phyloP scores from a whole-genome alignment of 805 yeast species.

The Saturnispora ahearnii region DNA sequence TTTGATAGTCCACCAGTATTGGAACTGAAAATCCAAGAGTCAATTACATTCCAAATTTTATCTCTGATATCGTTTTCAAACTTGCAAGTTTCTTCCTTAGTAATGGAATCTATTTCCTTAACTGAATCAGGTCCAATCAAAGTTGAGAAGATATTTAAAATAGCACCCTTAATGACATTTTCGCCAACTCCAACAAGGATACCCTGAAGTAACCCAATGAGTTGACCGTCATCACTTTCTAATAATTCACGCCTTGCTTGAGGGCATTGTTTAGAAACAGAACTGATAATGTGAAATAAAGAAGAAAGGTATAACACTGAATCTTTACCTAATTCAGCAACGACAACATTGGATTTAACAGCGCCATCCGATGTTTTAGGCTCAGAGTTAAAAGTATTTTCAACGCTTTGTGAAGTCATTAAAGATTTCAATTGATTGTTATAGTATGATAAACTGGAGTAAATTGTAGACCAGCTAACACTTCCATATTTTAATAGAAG shows the following conservation, averaged over 20 bases:
- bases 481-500: constrained; percentile 22
- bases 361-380: neutral
- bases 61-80: constrained; percentile 23
- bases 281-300: constrained; percentile 54
- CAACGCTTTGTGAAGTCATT: neutral
- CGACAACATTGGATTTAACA: constrained; percentile 14
- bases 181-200: constrained; percentile 15
- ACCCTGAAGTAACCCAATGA: constrained; percentile 13
- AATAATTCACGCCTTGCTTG: constrained; percentile 26
- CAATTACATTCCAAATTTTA: constrained; percentile 60
- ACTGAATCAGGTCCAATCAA: constrained; percentile 39
- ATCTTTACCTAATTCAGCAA: constrained; percentile 68
- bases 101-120: constrained; percentile 18
- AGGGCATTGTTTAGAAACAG: constrained; percentile 37
- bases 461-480: constrained; percentile 31
- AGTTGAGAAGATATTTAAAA: constrained; percentile 47
- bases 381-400: neutral
- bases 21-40: constrained; percentile 50
- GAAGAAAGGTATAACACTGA: constrained; percentile 68
- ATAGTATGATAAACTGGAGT: constrained; percentile 27
- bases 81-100: neutral
- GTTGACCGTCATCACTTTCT: constrained; percentile 27
- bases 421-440: constrained; percentile 21
- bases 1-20: constrained; percentile 23
- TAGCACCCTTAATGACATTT: constrained; percentile 36